Evolutionary conservation across 495 filamentous ascomycete species (phyloP).

Genomic region (Penicillium roqueforti): DNA sequence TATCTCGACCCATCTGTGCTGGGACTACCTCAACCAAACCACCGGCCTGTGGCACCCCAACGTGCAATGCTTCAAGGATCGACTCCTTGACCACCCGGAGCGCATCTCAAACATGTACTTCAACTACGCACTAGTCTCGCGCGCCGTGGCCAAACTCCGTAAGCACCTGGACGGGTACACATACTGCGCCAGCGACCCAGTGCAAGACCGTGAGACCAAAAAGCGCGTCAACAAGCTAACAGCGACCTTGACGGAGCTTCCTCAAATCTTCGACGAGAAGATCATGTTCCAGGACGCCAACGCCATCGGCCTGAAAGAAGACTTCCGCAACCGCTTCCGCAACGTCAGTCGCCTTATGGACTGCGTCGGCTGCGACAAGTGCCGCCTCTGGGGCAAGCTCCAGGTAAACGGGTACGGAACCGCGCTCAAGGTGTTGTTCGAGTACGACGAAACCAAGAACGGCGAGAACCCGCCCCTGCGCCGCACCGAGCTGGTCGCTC

Average conservation of each 20-base stretch:
- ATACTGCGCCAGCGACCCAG: slow-evolving; percentile 82
- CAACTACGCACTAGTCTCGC: slow-evolving; percentile 91
- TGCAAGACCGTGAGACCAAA: slow-evolving; percentile 74
- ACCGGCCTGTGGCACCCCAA: slow-evolving; percentile 95
- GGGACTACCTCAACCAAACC: slow-evolving; percentile 92
- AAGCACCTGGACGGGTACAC: slow-evolving; percentile 80
- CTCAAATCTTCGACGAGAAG: slow-evolving; percentile 87
- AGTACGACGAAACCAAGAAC: slow-evolving; percentile 79
- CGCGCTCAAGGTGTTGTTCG: slow-evolving; percentile 91
- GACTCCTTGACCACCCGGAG: slow-evolving; percentile 79
- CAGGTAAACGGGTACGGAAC: slow-evolving; percentile 94
- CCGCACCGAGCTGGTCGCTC: slow-evolving; percentile 85
- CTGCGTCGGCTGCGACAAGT: slow-evolving; percentile 98
- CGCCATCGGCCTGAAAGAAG: slow-evolving; percentile 81
- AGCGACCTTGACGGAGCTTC: slow-evolving; percentile 55
- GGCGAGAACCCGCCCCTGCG: slow-evolving; percentile 70
- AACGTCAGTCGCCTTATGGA: slow-evolving; percentile 97
- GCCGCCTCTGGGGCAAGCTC: slow-evolving; percentile 96
- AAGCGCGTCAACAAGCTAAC: slow-evolving; percentile 72
- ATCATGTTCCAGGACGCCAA: slow-evolving; percentile 75
- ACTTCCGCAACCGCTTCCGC: slow-evolving; percentile 95
- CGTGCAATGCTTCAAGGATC: slow-evolving; percentile 78
- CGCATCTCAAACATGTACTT: slow-evolving; percentile 97
- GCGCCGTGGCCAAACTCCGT: slow-evolving; percentile 86
- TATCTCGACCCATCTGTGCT: slow-evolving; percentile 93